Evolutionary conservation across 768 basidiomycete genomes (phyloP).

Genomic region (Calvatia gigantea): DNA sequence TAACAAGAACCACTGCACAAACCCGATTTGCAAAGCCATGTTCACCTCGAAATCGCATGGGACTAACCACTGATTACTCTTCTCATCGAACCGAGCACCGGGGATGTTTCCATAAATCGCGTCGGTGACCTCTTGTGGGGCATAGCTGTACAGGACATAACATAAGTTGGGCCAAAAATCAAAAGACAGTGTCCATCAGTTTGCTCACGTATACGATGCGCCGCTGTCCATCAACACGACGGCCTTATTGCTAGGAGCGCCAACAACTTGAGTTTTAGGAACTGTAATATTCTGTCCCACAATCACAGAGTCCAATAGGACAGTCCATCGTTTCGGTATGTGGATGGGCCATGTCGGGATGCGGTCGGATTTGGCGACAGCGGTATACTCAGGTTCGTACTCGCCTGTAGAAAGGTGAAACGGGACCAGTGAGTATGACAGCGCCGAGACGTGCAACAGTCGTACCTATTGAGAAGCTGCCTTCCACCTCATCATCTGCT

Average conservation of each 20-base stretch:
- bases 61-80: constrained; percentile 61
- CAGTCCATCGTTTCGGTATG: constrained; percentile 68
- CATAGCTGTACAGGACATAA: constrained; percentile 49
- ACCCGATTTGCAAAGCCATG: constrained; percentile 79
- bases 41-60: constrained; percentile 76
- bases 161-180: constrained; percentile 3
- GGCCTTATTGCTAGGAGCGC: constrained; percentile 65
- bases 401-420: constrained; percentile 46
- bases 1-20: constrained; percentile 20
- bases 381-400: constrained; percentile 57
- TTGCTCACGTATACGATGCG: constrained; percentile 70
- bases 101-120: constrained; percentile 65
- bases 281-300: constrained; percentile 48
- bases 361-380: constrained; percentile 49
- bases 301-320: constrained; percentile 72
- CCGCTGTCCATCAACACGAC: constrained; percentile 80
- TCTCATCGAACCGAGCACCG: constrained; percentile 57
- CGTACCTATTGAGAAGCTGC: constrained; percentile 71
- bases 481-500: constrained; percentile 50
- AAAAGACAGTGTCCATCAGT: neutral
- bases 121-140: constrained; percentile 56
- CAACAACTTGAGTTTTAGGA: constrained; percentile 51
- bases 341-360: constrained; percentile 74
- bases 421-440: neutral
- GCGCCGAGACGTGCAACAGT: neutral